phyloP scores from a whole-genome alignment of 768 basidiomycete genomes.

The Pulveroboletus sp. region DNA sequence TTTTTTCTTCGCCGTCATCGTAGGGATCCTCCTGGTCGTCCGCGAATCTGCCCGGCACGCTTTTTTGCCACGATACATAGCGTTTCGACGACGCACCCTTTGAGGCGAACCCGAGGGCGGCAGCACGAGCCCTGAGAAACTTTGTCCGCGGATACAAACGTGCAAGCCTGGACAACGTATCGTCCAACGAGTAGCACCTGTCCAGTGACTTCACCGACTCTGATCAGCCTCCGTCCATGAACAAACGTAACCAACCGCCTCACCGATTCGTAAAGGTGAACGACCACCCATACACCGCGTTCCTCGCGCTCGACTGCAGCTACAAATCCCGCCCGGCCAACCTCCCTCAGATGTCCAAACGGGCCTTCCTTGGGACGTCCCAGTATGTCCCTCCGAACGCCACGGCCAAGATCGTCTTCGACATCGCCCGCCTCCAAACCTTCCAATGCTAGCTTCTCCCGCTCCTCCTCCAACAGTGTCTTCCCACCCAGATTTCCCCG shows the following conservation, averaged over 20 bases:
- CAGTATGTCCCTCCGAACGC: constrained; percentile 37
- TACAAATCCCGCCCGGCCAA: constrained; percentile 69
- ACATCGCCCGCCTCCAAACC: constrained; percentile 37
- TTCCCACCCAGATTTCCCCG: constrained; percentile 60
- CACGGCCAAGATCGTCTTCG: constrained; percentile 14
- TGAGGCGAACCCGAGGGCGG: constrained; percentile 67
- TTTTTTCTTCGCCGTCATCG: constrained; percentile 33
- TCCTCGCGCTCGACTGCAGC: constrained; percentile 72
- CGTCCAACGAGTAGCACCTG: constrained; percentile 68
- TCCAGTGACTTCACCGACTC: constrained; percentile 55
- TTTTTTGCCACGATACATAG: constrained; percentile 4
- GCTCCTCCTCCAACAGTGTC: constrained; percentile 75
- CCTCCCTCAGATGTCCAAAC: constrained; percentile 80
- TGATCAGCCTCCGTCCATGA: constrained; percentile 1
- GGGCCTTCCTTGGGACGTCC: constrained; percentile 49
- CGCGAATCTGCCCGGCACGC: constrained; percentile 30
- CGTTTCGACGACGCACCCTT: constrained; percentile 22
- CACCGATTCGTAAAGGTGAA: constrained; percentile 82
- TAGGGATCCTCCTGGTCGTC: constrained; percentile 45
- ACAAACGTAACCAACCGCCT: constrained; percentile 23
- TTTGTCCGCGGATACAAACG: constrained; percentile 68
- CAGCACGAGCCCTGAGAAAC: constrained; percentile 78
- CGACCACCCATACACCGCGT: constrained; percentile 70
- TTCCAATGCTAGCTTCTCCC: constrained; percentile 48
- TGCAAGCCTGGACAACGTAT: constrained; percentile 62